Evolutionary conservation across 1,139 yeast genomes (phyloP).

Genomic region (Hyphopichia burtonii): DNA sequence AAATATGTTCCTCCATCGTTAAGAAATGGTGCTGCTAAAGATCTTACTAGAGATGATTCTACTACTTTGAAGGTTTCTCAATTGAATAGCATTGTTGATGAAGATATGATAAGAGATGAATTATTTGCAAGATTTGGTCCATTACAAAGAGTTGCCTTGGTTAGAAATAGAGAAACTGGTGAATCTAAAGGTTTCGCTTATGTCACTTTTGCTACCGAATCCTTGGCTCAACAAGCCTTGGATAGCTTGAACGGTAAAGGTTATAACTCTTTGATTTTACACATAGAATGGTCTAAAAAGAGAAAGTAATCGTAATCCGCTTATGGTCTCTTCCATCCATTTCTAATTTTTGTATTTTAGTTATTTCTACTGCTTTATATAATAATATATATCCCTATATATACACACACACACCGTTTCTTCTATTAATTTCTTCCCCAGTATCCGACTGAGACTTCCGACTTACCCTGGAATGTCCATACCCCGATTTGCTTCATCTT

Average conservation of each 20-base stretch:
- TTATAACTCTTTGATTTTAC: constrained; percentile 86
- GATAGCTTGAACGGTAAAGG: constrained; percentile 85
- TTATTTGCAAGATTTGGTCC: constrained; percentile 72
- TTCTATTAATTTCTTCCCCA: too few species aligned
- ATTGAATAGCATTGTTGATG: constrained; percentile 82
- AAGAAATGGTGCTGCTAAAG: constrained; percentile 59
- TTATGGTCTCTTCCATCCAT: not conserved
- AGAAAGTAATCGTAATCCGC: constrained; percentile 20
- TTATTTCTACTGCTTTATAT: not conserved
- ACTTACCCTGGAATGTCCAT: too few species aligned
- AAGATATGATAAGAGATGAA: constrained; percentile 73
- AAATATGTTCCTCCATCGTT: constrained; percentile 80
- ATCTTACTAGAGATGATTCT: constrained; percentile 70
- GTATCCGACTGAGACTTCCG: too few species aligned
- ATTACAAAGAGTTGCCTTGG: constrained; percentile 78
- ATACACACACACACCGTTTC: too few species aligned
- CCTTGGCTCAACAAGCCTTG: constrained; percentile 75
- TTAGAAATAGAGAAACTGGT: constrained; percentile 91
- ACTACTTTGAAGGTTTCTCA: constrained; percentile 90
- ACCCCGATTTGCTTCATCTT: too few species aligned
- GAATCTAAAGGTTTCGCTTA: constrained; percentile 97
- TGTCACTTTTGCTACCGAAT: constrained; percentile 73
- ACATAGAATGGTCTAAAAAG: constrained; percentile 62
- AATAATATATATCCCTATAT: not conserved
- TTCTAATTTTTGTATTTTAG: constrained; percentile 1